Evolutionary conservation across 179 eudicot genomes (phyloP), one percentile per base, ranked within the genome.

Genomic region (Spergularia azorica): DNA sequence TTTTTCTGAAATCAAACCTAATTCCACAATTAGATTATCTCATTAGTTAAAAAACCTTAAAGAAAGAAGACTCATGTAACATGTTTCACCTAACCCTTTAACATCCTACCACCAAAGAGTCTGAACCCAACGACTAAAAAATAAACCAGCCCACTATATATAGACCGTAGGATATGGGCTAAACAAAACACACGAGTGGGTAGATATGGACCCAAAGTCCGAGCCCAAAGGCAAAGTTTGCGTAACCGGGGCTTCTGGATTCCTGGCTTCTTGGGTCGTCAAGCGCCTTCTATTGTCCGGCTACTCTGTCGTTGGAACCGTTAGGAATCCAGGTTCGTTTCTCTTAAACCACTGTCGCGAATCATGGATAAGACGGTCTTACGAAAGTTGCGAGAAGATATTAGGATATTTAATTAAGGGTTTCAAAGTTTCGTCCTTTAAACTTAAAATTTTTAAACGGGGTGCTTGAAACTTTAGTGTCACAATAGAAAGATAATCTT

Each of bases 201-300:
- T 20, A 46, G 38, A 70, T 17, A 82, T 85, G 87, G 86, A 81
- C 26, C 73, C 74, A 76, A 70, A 72, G 56, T 17, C 26, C 0
- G 61, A 74, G 72, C n/a, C 55, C 67, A 85, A 83, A 83, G 94
- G 97, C 67, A 88, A 82, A 75, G 97, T 95, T 8, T 95, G 99
- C 20, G 99, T 95, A 46, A 95, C 98, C 0, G 98, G 98, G 65
- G 98, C 95, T 32, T 85, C 97, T 14, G 98, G 97, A 26, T 95
- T 82, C 73, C 48, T 95, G 26, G 99, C 99, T 74, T 95, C 99
- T 64, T 95, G 98, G 94, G 84, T 95, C 56, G 85, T 95, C 72
- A 91, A 93, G 83, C 87, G 91, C n/a, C 91, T 95, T 60, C 94
- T 95, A 46, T 77, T 67, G 26, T 87, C 88, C 16, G 97, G 95